These are phyloP conservation scores for Cylindricascospora bacillispora DNA, from an alignment of 1,139 yeast genomes.

Conservation along the genomic window DNA sequence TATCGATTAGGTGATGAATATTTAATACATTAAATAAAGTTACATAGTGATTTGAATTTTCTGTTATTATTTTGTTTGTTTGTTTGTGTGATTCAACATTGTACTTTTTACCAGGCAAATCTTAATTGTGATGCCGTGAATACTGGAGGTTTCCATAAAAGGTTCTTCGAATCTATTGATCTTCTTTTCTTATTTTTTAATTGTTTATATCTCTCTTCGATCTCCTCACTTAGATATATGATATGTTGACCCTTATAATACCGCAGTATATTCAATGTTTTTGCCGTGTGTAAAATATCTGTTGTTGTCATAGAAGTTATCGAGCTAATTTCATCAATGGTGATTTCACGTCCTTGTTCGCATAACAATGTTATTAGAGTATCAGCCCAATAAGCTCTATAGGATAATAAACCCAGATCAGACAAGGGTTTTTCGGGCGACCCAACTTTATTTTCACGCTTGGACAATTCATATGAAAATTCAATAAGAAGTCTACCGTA, in stretches of 20 bases:
- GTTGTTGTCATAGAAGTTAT: constrained; percentile 92
- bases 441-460: constrained; percentile 79
- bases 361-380: constrained; percentile 63
- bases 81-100: not conserved
- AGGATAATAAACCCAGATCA: constrained; percentile 82
- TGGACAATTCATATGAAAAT: constrained; percentile 81
- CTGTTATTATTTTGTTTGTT: too few relatives aligned
- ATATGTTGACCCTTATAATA: constrained; percentile 96
- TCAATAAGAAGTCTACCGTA: constrained; percentile 85
- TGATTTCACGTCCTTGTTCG: constrained; percentile 57
- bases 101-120: constrained; percentile 68
- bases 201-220: constrained; percentile 63
- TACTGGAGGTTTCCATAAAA: constrained; percentile 91
- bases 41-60: too few relatives aligned
- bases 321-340: constrained; percentile 84
- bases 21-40: too few relatives aligned
- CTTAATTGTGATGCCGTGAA: constrained; percentile 92
- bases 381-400: constrained; percentile 96
- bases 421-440: constrained; percentile 97
- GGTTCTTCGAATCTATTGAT: constrained; percentile 55
- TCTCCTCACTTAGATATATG: constrained; percentile 77
- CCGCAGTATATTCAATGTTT: constrained; percentile 76
- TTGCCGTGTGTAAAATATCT: constrained; percentile 85
- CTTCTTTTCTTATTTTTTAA: constrained; percentile 64
- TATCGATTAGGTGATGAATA: too few relatives aligned